These are phyloP conservation scores for Rhizopogon vulgaris DNA, from an alignment of 768 basidiomycete species.

Conservation along the genomic window DNA sequence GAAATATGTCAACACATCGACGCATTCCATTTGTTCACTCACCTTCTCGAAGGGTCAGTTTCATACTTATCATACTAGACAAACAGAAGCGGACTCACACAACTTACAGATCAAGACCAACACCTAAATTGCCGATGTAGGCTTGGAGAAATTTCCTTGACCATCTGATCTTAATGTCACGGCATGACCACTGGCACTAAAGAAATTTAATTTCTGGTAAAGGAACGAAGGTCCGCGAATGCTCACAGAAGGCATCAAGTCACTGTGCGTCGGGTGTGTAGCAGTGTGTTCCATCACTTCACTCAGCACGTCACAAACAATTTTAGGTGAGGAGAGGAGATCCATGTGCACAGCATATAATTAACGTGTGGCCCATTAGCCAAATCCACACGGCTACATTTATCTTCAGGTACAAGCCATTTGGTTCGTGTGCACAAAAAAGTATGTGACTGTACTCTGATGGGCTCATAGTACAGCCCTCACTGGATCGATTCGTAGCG, in stretches of 20 bases:
- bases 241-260: conserved; percentile 1
- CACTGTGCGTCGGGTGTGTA: not conserved
- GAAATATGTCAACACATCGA: not conserved
- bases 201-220: not conserved
- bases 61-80: not conserved
- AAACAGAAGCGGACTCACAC: not conserved
- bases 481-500: conserved; percentile 4
- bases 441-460: not conserved
- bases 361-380: not conserved
- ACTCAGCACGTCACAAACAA: not conserved
- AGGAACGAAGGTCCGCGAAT: conserved; percentile 7
- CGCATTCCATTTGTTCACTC: conserved; percentile 1
- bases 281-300: conserved; percentile 1
- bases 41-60: conserved; percentile 7
- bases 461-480: not conserved
- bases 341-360: not conserved
- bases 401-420: conserved; percentile 7
- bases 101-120: conserved; percentile 1
- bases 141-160: conserved; percentile 6
- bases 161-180: not conserved
- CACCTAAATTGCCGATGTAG: conserved; percentile 3
- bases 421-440: conserved; percentile 1
- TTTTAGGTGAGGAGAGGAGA: conserved; percentile 4
- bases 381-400: conserved; percentile 2
- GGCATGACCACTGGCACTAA: not conserved